Base-by-base conservation (phyloP, 805 yeast species). In the Cyberlindnera suaveolens region DNA sequence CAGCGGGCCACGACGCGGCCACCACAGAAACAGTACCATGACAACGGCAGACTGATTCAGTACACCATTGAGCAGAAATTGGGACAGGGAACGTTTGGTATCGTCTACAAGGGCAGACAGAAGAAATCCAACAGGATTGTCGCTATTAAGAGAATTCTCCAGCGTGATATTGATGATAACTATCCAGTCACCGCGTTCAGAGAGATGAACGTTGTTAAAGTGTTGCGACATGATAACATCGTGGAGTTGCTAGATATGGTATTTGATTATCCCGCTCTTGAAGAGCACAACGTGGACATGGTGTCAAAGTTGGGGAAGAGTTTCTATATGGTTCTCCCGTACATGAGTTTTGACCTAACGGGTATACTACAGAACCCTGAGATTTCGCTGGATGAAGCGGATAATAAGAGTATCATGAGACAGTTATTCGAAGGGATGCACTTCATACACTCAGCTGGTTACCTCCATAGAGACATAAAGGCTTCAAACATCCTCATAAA, bases 101-200 rank as follows among this genome's bases (percentile, higher is more conserved):
- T 88, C 41, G 99, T 91, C 3, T 82, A 82, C 55, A 85, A 84
- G 56, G 98, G 96, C 5, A 65, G 58, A 10, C 72, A 68, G 48
- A 47, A 60, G 38, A 64, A 70, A 39, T 27, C 41, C 71, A 76
- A 32, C 68, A 66, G 31, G 62, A 72, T n/a, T 14, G 97, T 91
- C 16, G 99, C 99, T 1, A 70, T 95, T 53, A 93, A 93, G 63
- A 85, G 82, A 58, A 76, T 93, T 38, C 67, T 89, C n/a, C 64
- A 62, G 45, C 62, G 65, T 13, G 63, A 62, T 33, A 57, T 59
- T 31, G 69, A 69, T 41, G 84, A 86, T 11, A 17, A 35, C 31
- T 89, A 91, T 58, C 98, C 99, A 2, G 81, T 93, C 23, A 93
- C 99, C 0, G 96, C 98, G 2, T 77, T 90, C 63, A 74, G 99